Percentiles rank a stretch among this genome's conserved stretches.
phyloP scores from a whole-genome alignment of 306 rosid genomes.

The Malus sylvestris region DNA sequence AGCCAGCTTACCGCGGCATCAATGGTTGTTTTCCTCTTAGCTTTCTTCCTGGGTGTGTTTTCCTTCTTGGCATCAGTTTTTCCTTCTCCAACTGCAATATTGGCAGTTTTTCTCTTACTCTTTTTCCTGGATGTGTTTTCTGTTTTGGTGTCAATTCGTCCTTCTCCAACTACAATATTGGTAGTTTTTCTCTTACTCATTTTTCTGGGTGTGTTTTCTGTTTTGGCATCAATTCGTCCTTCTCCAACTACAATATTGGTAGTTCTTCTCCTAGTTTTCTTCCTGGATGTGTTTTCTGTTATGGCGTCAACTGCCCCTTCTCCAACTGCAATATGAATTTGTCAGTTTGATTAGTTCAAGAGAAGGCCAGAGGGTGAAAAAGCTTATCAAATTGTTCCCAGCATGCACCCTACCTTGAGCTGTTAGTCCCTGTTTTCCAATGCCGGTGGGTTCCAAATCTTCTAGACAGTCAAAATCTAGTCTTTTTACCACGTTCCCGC shows the following conservation, averaged over 20 bases:
- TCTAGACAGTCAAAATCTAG: slow-evolving; percentile 1
- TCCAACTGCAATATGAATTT: not conserved
- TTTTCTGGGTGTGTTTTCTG: no score
- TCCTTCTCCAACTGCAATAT: not conserved
- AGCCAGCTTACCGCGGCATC: slow-evolving; percentile 23
- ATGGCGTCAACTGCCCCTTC: not conserved
- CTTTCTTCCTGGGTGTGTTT: not conserved
- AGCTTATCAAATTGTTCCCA: not conserved
- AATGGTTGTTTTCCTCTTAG: not conserved
- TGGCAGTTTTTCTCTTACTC: not conserved
- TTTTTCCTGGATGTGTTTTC: no score
- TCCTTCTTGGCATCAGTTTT: not conserved
- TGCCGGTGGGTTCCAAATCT: not conserved
- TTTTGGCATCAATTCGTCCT: no score
- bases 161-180: no score
- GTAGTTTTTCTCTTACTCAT: no score
- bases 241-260: no score
- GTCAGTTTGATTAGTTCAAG: not conserved
- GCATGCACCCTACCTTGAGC: not conserved
- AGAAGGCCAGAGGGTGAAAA: not conserved
- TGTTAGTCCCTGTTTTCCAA: not conserved
- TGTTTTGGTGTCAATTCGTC: no score
- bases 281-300: not conserved
- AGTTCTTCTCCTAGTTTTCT: not conserved
- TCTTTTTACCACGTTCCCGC: not conserved